Conservation (phyloP, 1,284 basidiomycete genomes). For the Pascua sp. region DNA sequence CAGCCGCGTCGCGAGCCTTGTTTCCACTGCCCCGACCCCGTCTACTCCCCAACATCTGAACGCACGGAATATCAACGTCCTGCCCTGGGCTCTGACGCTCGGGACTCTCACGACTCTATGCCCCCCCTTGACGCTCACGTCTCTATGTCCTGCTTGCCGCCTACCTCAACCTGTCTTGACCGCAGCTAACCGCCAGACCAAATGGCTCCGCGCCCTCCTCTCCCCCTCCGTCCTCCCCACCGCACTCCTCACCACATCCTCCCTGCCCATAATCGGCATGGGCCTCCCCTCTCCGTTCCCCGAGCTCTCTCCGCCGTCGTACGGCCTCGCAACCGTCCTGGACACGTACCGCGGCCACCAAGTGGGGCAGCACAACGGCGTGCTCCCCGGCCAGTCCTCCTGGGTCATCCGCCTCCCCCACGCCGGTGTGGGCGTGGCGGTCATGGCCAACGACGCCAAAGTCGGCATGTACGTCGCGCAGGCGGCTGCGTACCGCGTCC, state of each 20-base stretch:
- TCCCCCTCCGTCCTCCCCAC: constrained; percentile 23
- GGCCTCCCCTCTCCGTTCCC: background rate
- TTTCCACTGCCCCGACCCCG: no score
- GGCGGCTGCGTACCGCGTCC: constrained; percentile 11
- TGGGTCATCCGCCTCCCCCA: constrained; percentile 17
- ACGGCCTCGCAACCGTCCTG: no score
- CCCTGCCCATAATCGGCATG: background rate
- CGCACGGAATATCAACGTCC: no score
- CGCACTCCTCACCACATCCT: constrained; percentile 11
- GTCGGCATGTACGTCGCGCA: constrained; percentile 1
- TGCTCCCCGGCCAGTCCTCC: constrained; percentile 17
- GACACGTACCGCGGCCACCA: constrained; percentile 16
- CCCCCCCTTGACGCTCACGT: no score
- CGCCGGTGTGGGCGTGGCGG: constrained; percentile 11
- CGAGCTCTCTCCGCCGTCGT: no score
- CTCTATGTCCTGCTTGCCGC: no score
- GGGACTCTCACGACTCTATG: no score
- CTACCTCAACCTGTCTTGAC: no score
- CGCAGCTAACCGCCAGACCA: background rate
- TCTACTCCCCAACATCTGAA: no score
- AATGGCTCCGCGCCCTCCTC: constrained; percentile 35
- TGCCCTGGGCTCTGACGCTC: no score
- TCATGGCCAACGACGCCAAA: constrained; percentile 23
- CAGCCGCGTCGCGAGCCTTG: no score
- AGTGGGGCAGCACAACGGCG: constrained; percentile 21